Conservation (phyloP, 345 rosid species). For the Lepidium sativum region DNA sequence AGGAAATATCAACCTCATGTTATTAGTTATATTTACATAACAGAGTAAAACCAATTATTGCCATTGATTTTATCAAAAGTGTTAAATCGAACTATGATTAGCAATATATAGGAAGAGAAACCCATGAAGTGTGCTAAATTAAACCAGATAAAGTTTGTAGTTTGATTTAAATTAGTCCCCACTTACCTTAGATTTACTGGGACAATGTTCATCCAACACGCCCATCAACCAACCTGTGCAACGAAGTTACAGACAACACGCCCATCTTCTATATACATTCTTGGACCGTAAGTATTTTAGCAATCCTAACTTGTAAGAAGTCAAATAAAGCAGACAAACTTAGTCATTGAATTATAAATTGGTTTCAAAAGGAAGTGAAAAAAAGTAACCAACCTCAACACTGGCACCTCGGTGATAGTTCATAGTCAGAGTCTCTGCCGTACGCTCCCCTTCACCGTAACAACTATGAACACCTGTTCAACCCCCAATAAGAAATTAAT, state of each 20-base stretch:
- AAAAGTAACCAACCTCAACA: constrained; percentile 41
- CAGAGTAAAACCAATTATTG: no score
- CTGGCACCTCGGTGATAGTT: constrained; percentile 69
- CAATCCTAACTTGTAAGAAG: constrained; percentile 53
- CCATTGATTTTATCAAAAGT: no score
- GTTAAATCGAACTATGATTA: no score
- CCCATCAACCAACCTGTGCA: constrained; percentile 42
- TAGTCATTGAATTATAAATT: background rate
- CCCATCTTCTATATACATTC: constrained; percentile 84
- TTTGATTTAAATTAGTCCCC: no score
- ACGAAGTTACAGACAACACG: constrained; percentile 88
- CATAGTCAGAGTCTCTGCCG: constrained; percentile 75
- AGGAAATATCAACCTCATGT: no score
- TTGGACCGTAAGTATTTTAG: constrained; percentile 81
- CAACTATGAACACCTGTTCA: constrained; percentile 66
- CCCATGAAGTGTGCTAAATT: no score
- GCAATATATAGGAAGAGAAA: no score
- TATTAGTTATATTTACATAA: no score
- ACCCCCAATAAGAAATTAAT: constrained; percentile 3
- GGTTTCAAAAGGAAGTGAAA: background rate
- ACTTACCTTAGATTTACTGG: no score
- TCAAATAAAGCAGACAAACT: background rate
- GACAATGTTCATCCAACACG: no score
- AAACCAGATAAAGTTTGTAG: no score
- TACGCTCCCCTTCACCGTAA: constrained; percentile 82